Base-by-base conservation (phyloP, 2,329 filamentous ascomycete genomes). In the Colletotrichum incanum region DNA sequence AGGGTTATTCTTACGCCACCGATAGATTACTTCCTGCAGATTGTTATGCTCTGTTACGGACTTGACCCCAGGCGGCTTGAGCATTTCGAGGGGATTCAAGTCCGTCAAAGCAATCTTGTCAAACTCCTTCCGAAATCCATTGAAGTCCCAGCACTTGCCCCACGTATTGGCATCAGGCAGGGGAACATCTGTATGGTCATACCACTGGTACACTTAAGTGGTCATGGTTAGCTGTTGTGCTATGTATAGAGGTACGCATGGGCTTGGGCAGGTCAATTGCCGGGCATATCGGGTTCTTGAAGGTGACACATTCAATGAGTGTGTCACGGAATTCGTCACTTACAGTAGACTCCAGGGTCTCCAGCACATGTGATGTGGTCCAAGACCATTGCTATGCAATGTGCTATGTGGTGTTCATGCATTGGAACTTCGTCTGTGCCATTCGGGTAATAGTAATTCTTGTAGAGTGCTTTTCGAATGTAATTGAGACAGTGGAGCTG, bases 111-210 rank as follows among this genome's bases (percentile, higher is more conserved):
- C 65, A 39, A 67, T 55, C 14, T 55, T 62, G 39, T 67, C 65
- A 39, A 62, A 67, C 2, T 62, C 34, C 12, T 62, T 45, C 11
- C 56, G 65, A 14, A 67, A 67, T 7, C 23, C 26, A 31, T 9
- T 26, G 9, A 67, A 67, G 12, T 67, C 65, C 65, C 65, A 67
- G 47, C 65, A 67, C 39, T 67, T 67, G 20, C 65, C 65, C 65
- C 65, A 62, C 11, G 65, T 67, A 31, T 67, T 67, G 37, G 56
- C 65, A 47, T 67, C 65, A 3, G 65, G 65, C 14, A 67, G n/a
- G 2, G 65, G 65, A 11, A 67, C 55, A 11, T 67, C 65, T 8
- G 56, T 67, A 16, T 67, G 65, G 8, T 62, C 49, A 18, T 67
- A 67, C 65, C 65, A 67, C 39, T 67, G 65, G 9, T 62, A 67